Conservation (phyloP, 345 rosid species). For the Lagerstroemia speciosa region DNA sequence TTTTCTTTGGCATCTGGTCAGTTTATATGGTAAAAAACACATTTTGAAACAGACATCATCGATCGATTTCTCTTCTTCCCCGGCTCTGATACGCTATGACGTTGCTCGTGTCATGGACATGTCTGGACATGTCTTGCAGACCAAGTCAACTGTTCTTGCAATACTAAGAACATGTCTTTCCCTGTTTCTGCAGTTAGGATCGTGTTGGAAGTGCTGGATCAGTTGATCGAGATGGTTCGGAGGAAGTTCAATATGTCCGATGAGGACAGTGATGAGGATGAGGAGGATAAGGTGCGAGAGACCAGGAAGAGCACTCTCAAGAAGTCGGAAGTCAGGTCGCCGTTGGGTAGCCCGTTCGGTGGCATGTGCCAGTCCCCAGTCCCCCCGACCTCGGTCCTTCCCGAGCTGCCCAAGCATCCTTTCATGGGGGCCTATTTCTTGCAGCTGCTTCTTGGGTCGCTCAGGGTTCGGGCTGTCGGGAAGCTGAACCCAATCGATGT, state of each 20-base stretch:
- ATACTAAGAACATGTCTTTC: neutral
- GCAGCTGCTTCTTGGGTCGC: slow-evolving; percentile 26
- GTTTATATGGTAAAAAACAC: too few relatives aligned
- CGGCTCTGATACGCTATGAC: too few relatives aligned
- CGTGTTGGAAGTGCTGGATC: slow-evolving; percentile 47
- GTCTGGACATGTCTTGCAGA: neutral
- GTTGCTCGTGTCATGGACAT: too few relatives aligned
- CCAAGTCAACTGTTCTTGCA: too few relatives aligned
- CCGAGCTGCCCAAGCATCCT: slow-evolving; percentile 13
- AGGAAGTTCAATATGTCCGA: slow-evolving; percentile 56
- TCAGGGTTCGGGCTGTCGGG: slow-evolving; percentile 60
- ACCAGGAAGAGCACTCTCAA: slow-evolving; percentile 8
- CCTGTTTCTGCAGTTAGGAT: slow-evolving; percentile 34
- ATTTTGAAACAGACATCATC: too few relatives aligned
- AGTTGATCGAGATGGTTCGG: slow-evolving; percentile 40
- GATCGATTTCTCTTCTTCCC: too few relatives aligned
- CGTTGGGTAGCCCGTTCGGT: neutral
- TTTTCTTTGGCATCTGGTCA: too few relatives aligned
- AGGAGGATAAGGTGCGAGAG: slow-evolving; percentile 8
- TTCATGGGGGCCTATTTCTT: slow-evolving; percentile 13
- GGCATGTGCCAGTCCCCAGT: slow-evolving; percentile 29
- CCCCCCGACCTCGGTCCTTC: slow-evolving; percentile 49
- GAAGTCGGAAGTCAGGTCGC: neutral
- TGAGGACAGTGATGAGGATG: slow-evolving; percentile 35
- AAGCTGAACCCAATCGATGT: slow-evolving; percentile 61